phyloP scores from a whole-genome alignment of 75 land plant genomes.

The Sequoiadendron giganteum region DNA sequence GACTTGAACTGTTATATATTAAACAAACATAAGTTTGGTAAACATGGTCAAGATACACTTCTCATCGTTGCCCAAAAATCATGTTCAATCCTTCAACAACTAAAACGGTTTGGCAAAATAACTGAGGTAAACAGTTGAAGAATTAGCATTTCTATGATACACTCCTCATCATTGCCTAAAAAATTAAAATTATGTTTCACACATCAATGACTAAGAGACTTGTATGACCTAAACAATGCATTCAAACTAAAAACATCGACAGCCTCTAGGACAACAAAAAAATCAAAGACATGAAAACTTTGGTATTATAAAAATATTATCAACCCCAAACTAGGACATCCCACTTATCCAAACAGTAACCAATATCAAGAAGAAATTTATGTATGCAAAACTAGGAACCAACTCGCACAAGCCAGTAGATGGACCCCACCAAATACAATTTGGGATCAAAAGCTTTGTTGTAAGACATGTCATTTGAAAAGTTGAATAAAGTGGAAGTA shows the following conservation, averaged over 20 bases:
- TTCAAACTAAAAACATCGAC: not conserved
- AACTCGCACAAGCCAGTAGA: not conserved
- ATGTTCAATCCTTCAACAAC: not conserved
- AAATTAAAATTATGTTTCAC: too few relatives aligned
- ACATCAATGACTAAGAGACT: not conserved
- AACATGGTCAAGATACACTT: not conserved
- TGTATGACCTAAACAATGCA: not conserved
- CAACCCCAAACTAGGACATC: not conserved
- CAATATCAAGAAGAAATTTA: not conserved
- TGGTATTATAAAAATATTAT: not conserved
- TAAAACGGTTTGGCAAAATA: not conserved
- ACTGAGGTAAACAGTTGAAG: not conserved
- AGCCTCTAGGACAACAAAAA: not conserved
- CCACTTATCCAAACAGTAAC: not conserved
- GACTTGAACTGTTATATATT: not conserved
- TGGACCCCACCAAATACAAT: too few relatives aligned
- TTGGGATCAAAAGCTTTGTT: too few relatives aligned
- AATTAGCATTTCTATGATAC: not conserved
- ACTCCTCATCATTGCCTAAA: too few relatives aligned
- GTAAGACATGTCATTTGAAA: too few relatives aligned
- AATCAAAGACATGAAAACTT: not conserved
- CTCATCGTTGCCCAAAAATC: not conserved
- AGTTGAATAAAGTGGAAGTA: too few relatives aligned
- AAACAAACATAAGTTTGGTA: not conserved
- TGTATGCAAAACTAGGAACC: not conserved